Conservation (phyloP, 2,329 filamentous ascomycete species). For the Ophiostoma triangulosporum region DNA sequence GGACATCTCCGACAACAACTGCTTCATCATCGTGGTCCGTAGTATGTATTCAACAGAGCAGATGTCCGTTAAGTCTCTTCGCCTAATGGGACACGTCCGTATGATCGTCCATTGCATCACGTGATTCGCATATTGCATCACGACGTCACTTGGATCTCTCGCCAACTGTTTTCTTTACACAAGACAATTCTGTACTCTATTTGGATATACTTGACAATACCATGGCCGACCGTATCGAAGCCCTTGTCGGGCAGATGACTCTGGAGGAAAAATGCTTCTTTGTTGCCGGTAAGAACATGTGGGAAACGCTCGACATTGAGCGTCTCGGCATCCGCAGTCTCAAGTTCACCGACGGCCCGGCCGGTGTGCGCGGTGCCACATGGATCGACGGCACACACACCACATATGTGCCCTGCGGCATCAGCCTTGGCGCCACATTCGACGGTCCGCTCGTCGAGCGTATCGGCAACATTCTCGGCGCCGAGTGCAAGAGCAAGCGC, state of each 20-base stretch:
- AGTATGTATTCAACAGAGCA: no score
- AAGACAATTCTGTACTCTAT: no score
- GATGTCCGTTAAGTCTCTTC: no score
- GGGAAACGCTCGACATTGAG: constrained; percentile 12
- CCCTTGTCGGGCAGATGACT: constrained; percentile 4
- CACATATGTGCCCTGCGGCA: constrained; percentile 68
- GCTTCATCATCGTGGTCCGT: no score
- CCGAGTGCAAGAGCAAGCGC: constrained; percentile 45
- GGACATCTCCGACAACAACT: no score
- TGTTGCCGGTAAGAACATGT: constrained; percentile 11
- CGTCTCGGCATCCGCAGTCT: constrained; percentile 12
- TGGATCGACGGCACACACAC: constrained; percentile 59
- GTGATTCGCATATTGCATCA: not conserved
- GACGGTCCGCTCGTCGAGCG: constrained; percentile 4
- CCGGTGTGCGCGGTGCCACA: constrained; percentile 53
- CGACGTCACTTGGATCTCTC: no score
- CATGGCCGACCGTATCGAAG: constrained; percentile 2
- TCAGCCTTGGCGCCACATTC: constrained; percentile 50
- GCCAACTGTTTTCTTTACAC: no score
- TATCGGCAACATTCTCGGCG: constrained; percentile 28
- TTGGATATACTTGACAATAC: no score
- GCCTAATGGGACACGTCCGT: no score
- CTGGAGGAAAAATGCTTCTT: constrained; percentile 13
- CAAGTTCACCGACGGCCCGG: constrained; percentile 56
- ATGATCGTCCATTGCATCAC: no score